Conservation (phyloP, 805 yeast genomes). For the Priceomyces melissophilus region DNA sequence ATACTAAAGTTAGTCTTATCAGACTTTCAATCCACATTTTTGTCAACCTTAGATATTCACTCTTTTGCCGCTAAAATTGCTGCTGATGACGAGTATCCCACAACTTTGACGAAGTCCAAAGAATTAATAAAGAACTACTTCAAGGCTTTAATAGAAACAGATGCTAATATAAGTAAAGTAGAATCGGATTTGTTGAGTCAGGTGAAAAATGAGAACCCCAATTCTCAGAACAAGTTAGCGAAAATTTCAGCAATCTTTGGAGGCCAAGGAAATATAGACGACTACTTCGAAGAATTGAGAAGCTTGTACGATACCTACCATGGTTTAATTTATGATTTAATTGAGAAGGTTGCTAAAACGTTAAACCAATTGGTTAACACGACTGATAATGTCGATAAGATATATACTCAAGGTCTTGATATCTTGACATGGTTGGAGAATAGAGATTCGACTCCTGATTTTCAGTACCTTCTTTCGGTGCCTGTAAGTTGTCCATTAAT, state of each 20-base stretch:
- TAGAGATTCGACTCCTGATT: constrained; percentile 85
- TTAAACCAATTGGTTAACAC: constrained; percentile 66
- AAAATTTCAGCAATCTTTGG: constrained; percentile 85
- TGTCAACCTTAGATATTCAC: constrained; percentile 70
- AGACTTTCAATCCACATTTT: constrained; percentile 82
- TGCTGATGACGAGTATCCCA: constrained; percentile 50
- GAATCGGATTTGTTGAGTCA: constrained; percentile 58
- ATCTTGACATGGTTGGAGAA: constrained; percentile 81
- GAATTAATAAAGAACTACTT: constrained; percentile 77
- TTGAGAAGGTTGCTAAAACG: constrained; percentile 64
- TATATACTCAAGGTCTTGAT: constrained; percentile 92
- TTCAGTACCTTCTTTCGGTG: constrained; percentile 81
- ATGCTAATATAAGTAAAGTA: constrained; percentile 18
- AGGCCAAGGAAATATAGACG: constrained; percentile 98
- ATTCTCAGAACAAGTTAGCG: constrained; percentile 29
- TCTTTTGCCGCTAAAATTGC: constrained; percentile 75
- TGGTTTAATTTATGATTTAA: constrained; percentile 66
- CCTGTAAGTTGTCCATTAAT: constrained; percentile 97
- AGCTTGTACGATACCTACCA: constrained; percentile 76
- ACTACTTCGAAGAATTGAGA: constrained; percentile 93
- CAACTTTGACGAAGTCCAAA: constrained; percentile 69
- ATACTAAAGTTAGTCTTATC: constrained; percentile 66
- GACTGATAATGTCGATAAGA: constrained; percentile 75
- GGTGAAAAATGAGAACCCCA: constrained; percentile 36
- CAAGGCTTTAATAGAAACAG: constrained; percentile 29